Percentiles rank a stretch among this genome's conserved stretches.
Evolutionary conservation across 2,329 filamentous ascomycete species (phyloP).

Genomic region (Xylaria sp.): DNA sequence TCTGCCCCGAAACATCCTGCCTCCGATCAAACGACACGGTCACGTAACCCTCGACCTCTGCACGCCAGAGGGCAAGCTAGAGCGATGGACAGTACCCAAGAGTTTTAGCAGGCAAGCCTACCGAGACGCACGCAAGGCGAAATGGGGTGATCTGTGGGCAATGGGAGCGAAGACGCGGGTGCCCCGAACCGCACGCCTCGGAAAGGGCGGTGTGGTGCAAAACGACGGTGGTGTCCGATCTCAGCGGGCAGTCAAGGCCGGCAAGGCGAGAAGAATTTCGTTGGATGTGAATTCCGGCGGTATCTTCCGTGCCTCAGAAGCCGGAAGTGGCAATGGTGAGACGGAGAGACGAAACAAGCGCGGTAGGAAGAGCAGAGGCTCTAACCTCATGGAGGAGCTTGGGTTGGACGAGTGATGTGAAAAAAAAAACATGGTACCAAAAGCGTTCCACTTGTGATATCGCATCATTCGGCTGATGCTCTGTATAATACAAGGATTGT

Average conservation of each 20-base stretch:
- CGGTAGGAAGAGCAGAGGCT: conserved; percentile 32
- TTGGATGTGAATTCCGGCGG: conserved; percentile 34
- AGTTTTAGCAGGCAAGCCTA: conserved; percentile 78
- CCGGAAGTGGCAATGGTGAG: conserved; percentile 23
- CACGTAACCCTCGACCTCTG: conserved; percentile 90
- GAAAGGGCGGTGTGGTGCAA: conserved; percentile 36
- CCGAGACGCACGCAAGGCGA: conserved; percentile 83
- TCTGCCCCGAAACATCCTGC: conserved; percentile 71
- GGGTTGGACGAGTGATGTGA: background rate
- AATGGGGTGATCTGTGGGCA: conserved; percentile 94
- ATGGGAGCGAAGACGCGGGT: conserved; percentile 85
- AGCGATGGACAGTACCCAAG: conserved; percentile 88
- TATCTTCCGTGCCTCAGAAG: conserved; percentile 38
- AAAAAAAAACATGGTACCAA: background rate
- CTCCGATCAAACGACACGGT: conserved; percentile 79
- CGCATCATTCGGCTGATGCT: background rate
- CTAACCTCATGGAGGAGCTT: conserved; percentile 38
- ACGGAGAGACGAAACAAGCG: conserved; percentile 39
- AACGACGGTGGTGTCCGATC: conserved; percentile 46
- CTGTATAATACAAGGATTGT: too few relatives aligned
- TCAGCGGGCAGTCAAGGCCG: conserved; percentile 28
- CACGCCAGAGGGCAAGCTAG: conserved; percentile 76
- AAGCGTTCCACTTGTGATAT: background rate
- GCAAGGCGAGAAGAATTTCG: conserved; percentile 39
- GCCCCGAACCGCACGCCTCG: conserved; percentile 54